Evolutionary conservation across 257 asterid genomes (phyloP), one percentile per base, ranked within the genome.

Genomic region (Penstemon eatonii): DNA sequence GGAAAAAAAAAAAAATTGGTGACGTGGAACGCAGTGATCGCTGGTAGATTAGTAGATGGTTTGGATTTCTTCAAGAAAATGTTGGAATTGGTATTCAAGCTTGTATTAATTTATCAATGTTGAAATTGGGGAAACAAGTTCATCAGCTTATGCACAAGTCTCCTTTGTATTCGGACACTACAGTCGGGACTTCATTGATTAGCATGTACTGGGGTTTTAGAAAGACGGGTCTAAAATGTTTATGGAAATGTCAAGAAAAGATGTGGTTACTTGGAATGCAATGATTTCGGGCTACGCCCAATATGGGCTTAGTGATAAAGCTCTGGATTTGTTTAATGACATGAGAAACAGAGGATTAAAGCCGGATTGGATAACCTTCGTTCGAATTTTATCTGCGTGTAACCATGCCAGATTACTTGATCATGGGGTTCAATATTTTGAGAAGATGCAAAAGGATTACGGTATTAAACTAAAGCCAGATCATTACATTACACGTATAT

Each of bases 11-110:
- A 15, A 15, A 15, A 15, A 15, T 36, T 82, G 81, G 92, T 86
- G 1, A 87, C 95, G 5, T 89, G 96, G 96, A 87, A 87, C 57
- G 81, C 93, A 0, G 78, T 89, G 92, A 85, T 89, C 38, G 79
- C 95, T 68, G 86, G 86, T 49, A 82, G 81, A 77, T 82, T 82
- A 7, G 95, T 85, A 69, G 86, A 87, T 8, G 86, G 81, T 38
- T 67, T 85, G 79, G 83, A 80, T 74, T 68, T 87, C 63, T 83
- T 89, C 68, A 84, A 53, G 79, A 74, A 68, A 55, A 85, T 89
- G 95, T 55, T 87, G 75, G 83, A 62, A 36, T 58, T 59, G 78
- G 82, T 33, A 67, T 85, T 63, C 68, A 51, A 66, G 92, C 93
- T 52, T 89, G 93, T 65, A 89, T 95, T 75, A 85, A 82, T 68